Evolutionary conservation across 495 filamentous ascomycete genomes (phyloP).

Genomic region (Rhypophila decipiens): DNA sequence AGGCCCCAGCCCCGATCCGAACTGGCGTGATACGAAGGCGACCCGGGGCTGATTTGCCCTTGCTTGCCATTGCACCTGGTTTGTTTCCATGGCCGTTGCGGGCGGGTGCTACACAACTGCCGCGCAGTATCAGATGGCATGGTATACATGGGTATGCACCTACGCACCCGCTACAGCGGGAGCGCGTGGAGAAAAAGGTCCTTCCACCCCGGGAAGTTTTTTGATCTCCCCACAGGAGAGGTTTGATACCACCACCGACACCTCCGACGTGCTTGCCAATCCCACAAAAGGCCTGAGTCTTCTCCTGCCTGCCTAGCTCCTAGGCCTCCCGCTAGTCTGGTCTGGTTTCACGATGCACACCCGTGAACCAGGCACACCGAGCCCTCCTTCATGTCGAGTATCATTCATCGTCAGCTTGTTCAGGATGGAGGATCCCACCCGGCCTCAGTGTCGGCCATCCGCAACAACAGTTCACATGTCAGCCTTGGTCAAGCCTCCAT

Average conservation of each 20-base stretch:
- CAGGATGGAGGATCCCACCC: slow-evolving; percentile 22
- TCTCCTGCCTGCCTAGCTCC: slow-evolving; percentile 16
- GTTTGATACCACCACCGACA: slow-evolving; percentile 1
- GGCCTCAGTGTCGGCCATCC: slow-evolving; percentile 15
- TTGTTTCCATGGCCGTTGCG: slow-evolving; percentile 7
- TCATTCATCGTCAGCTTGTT: slow-evolving; percentile 19
- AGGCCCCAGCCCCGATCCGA: slow-evolving; percentile 11
- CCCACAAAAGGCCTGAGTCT: slow-evolving; percentile 20
- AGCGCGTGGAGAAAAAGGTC: slow-evolving; percentile 14
- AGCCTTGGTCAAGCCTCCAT: slow-evolving; percentile 18
- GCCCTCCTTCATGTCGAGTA: slow-evolving; percentile 28
- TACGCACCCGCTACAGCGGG: slow-evolving; percentile 18
- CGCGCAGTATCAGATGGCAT: slow-evolving; percentile 9
- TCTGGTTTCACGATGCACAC: slow-evolving; percentile 30
- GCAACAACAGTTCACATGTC: slow-evolving; percentile 12
- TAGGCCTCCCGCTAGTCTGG: slow-evolving; percentile 22
- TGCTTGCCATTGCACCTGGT: slow-evolving; percentile 19
- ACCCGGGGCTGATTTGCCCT: slow-evolving; percentile 13
- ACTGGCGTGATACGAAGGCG: slow-evolving; percentile 7
- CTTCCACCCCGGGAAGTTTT: slow-evolving; percentile 10
- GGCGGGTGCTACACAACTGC: slow-evolving; percentile 27
- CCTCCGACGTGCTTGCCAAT: slow-evolving; percentile 1
- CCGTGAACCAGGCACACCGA: slow-evolving; percentile 23
- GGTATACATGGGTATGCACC: too few relatives aligned
- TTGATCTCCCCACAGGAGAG: slow-evolving; percentile 1